A percentile compares a stretch with the other conserved stretches of the same genome.
Evolutionary conservation across 2,329 filamentous ascomycete species (phyloP).

Genomic region (Cytospora mali): DNA sequence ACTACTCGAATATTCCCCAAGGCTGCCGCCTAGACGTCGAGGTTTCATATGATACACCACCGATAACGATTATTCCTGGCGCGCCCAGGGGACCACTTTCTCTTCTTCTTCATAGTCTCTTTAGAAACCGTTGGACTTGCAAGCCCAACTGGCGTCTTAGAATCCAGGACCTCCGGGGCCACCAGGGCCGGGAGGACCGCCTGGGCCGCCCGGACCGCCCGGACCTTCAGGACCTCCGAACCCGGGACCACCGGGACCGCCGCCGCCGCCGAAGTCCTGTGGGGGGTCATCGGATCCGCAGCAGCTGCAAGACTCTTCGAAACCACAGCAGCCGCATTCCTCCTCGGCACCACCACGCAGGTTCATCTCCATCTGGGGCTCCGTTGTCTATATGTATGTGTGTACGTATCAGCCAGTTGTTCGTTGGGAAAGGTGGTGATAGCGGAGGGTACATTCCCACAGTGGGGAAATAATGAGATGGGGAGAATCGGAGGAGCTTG

Average conservation of each 20-base stretch:
- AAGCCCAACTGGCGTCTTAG: too few relatives aligned
- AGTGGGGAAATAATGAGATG: neutral
- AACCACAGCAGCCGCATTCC: slow-evolving; percentile 24
- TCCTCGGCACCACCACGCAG: slow-evolving; percentile 24
- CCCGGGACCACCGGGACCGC: neutral
- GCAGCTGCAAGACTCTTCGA: slow-evolving; percentile 16
- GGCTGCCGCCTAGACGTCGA: neutral
- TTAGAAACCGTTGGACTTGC: neutral
- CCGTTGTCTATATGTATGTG: neutral
- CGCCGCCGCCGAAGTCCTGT: slow-evolving; percentile 10
- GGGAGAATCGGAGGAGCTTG: too few relatives aligned
- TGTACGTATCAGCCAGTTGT: neutral
- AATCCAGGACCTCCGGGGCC: slow-evolving; percentile 8
- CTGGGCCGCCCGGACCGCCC: slow-evolving; percentile 1
- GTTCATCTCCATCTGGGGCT: slow-evolving; percentile 24
- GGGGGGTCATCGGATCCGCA: slow-evolving; percentile 10
- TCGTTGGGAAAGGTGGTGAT: too few relatives aligned
- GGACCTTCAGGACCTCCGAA: slow-evolving; percentile 3
- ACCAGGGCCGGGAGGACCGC: slow-evolving; percentile 1
- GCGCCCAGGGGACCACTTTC: neutral
- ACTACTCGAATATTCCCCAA: neutral
- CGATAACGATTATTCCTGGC: neutral
- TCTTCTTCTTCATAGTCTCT: neutral
- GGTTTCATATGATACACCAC: neutral
- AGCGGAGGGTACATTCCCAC: neutral